phyloP scores from a whole-genome alignment of 2,329 filamentous ascomycete genomes.

The Talaromyces amestolkiae region DNA sequence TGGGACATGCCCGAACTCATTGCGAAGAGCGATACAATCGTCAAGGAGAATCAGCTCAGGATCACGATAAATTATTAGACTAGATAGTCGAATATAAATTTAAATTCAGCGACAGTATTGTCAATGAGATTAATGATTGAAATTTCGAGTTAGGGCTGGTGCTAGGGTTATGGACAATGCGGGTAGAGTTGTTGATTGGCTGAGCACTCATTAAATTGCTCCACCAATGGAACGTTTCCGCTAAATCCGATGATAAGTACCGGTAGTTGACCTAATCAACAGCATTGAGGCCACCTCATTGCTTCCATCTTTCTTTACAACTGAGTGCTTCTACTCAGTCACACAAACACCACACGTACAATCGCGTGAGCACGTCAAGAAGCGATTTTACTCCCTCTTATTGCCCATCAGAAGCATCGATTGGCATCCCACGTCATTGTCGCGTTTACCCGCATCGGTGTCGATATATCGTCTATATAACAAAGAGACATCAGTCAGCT shows the following conservation, averaged over 20 bases:
- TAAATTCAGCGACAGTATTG: neutral
- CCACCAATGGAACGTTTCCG: neutral
- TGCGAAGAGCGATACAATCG: conserved; percentile 23
- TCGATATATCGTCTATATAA: neutral
- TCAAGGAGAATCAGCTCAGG: conserved; percentile 39
- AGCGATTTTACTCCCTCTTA: neutral
- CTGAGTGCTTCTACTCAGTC: neutral
- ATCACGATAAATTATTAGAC: conserved; percentile 27
- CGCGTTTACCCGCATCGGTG: neutral
- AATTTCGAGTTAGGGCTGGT: neutral
- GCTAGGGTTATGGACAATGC: neutral
- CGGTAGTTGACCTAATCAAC: neutral
- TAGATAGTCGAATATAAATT: neutral
- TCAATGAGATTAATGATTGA: neutral
- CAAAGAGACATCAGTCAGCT: neutral
- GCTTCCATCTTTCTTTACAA: neutral
- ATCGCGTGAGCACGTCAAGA: neutral
- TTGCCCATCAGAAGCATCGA: neutral
- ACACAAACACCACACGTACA: neutral
- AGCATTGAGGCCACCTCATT: conserved; percentile 9
- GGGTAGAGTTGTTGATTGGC: neutral
- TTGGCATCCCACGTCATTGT: neutral
- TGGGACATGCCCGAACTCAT: conserved; percentile 25
- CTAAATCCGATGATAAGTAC: neutral
- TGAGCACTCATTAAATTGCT: neutral